These are phyloP conservation scores for Mariannaea elegans DNA, from an alignment of 2,329 filamentous ascomycete genomes.

Conservation along the genomic window DNA sequence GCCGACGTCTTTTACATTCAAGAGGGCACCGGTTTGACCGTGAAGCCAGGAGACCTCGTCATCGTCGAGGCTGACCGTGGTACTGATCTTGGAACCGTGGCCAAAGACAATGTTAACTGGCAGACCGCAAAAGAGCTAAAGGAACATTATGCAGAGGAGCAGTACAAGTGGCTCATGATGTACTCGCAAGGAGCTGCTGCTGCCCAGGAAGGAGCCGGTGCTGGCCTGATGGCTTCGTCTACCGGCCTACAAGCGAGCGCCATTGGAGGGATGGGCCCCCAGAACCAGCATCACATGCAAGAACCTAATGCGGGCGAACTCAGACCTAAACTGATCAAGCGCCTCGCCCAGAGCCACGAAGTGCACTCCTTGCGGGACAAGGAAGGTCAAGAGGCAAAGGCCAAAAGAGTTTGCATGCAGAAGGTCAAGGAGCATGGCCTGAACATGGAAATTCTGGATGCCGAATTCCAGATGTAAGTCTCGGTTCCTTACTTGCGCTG, in stretches of 20 bases:
- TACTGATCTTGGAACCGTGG: conserved; percentile 93
- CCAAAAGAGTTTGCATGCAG: conserved; percentile 94
- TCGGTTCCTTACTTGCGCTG: neutral
- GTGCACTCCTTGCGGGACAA: conserved; percentile 90
- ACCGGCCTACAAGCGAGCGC: conserved; percentile 74
- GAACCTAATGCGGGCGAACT: conserved; percentile 78
- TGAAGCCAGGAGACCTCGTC: conserved; percentile 91
- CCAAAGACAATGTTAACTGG: conserved; percentile 87
- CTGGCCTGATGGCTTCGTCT: conserved; percentile 70
- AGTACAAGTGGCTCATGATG: conserved; percentile 99
- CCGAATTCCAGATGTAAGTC: conserved; percentile 96
- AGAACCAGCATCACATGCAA: conserved; percentile 76
- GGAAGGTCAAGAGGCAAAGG: conserved; percentile 96
- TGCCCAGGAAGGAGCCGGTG: conserved; percentile 67
- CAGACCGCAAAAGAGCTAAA: conserved; percentile 88
- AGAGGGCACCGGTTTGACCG: conserved; percentile 89
- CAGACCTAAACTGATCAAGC: conserved; percentile 96
- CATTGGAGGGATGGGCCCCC: conserved; percentile 80
- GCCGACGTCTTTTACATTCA: conserved; percentile 98
- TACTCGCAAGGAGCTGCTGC: conserved; percentile 83
- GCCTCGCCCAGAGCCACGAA: conserved; percentile 90
- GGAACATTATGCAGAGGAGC: conserved; percentile 91
- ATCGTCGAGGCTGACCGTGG: conserved; percentile 98
- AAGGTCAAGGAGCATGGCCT: conserved; percentile 95
- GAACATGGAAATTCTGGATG: conserved; percentile 98